Percentiles rank a stretch among this genome's conserved stretches.
These are phyloP conservation scores for Leccinum rimulosum DNA, from an alignment of 768 basidiomycete genomes.

Conservation along the genomic window DNA sequence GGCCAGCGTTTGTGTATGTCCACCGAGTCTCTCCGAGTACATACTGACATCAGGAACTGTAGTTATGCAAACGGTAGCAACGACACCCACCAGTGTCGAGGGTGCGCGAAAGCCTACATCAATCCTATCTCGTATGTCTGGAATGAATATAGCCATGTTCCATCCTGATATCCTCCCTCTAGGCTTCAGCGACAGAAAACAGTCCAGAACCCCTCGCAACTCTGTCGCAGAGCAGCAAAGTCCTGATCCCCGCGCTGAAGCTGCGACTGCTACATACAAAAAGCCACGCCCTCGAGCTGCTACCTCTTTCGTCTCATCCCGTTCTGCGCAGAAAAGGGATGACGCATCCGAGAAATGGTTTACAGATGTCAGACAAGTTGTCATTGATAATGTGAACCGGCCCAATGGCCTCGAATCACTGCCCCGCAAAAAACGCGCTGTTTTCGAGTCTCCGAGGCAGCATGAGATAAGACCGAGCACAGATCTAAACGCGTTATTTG, in stretches of 20 bases:
- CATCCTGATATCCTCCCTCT: background rate
- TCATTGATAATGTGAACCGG: constrained; percentile 9
- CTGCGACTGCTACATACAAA: background rate
- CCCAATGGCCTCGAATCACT: background rate
- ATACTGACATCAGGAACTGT: constrained; percentile 5
- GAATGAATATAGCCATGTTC: background rate
- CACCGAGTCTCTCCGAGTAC: background rate
- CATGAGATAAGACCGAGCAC: constrained; percentile 24
- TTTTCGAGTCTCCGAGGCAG: constrained; percentile 1
- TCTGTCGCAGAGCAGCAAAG: constrained; percentile 4
- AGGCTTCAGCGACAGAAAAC: constrained; percentile 20
- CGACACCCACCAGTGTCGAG: background rate
- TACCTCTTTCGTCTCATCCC: constrained; percentile 22
- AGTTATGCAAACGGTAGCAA: constrained; percentile 1
- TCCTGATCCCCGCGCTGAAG: background rate
- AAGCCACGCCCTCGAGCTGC: background rate
- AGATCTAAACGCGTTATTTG: constrained; percentile 22
- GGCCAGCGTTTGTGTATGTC: constrained; percentile 1
- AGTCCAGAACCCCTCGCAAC: constrained; percentile 1
- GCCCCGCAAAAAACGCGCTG: constrained; percentile 6
- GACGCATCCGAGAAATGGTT: constrained; percentile 26
- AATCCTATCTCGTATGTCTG: constrained; percentile 24
- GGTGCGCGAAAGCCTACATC: background rate
- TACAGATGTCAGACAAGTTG: constrained; percentile 18
- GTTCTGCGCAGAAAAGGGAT: constrained; percentile 23